Evolutionary conservation across 352 stramenopile species (phyloP).

Genomic region (Phytophthora hybrid): DNA sequence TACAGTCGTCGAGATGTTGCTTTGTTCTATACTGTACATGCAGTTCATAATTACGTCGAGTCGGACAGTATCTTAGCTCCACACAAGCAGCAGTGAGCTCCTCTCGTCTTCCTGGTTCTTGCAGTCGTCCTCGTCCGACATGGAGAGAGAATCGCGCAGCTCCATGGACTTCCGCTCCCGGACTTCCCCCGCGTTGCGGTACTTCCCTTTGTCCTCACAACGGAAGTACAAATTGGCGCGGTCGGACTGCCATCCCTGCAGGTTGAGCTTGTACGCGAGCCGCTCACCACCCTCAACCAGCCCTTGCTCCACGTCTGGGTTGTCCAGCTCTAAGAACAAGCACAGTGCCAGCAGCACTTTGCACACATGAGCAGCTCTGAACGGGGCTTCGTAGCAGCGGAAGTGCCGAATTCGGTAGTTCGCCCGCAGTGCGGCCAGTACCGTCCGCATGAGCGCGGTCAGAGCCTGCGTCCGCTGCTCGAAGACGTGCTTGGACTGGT

Average conservation of each 20-base stretch:
- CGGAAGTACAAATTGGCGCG: slow-evolving; percentile 42
- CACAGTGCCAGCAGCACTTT: slow-evolving; percentile 51
- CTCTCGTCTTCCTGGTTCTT: slow-evolving; percentile 30
- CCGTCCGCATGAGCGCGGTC: slow-evolving; percentile 36
- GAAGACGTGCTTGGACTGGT: slow-evolving; percentile 49
- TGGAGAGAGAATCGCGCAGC: slow-evolving; percentile 18
- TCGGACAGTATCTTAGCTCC: slow-evolving; percentile 16
- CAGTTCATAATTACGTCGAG: slow-evolving; percentile 26
- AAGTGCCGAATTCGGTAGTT: slow-evolving; percentile 50
- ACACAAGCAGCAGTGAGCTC: slow-evolving; percentile 30
- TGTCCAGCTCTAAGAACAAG: slow-evolving; percentile 50
- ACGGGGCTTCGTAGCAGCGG: slow-evolving; percentile 27
- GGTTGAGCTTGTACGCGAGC: slow-evolving; percentile 43
- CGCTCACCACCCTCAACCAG: slow-evolving; percentile 37
- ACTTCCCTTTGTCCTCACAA: slow-evolving; percentile 37
- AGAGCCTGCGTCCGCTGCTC: slow-evolving; percentile 37
- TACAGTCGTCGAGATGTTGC: too few species aligned
- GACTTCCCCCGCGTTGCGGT: slow-evolving; percentile 11
- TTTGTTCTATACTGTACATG: slow-evolving; percentile 16
- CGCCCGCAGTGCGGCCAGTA: slow-evolving; percentile 40
- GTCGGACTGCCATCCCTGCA: slow-evolving; percentile 57
- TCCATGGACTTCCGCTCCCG: slow-evolving; percentile 36
- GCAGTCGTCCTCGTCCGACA: slow-evolving; percentile 27
- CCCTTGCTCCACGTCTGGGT: slow-evolving; percentile 24
- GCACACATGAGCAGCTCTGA: slow-evolving; percentile 28